phyloP scores from a whole-genome alignment of 2,329 filamentous ascomycete genomes.

The Sporothrix protearum region DNA sequence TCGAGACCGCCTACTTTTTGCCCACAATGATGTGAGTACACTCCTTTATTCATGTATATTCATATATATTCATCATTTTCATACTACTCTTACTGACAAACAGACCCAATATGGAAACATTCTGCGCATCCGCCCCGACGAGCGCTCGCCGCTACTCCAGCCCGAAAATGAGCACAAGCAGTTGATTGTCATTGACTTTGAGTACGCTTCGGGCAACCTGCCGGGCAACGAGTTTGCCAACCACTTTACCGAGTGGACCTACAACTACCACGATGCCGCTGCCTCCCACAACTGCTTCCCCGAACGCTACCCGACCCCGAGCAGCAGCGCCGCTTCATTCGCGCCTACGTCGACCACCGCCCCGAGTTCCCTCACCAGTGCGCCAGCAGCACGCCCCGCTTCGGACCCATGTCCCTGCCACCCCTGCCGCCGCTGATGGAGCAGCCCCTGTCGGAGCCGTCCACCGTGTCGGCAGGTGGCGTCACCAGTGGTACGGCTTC shows the following conservation, averaged over 20 bases:
- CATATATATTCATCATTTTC: too few species aligned
- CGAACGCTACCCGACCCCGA: conserved; percentile 70
- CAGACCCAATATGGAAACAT: conserved; percentile 99
- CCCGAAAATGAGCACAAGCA: conserved; percentile 94
- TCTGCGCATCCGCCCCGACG: conserved; percentile 64
- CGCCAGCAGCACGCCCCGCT: conserved; percentile 26
- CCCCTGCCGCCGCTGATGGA: conserved; percentile 1
- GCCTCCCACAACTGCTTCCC: conserved; percentile 65
- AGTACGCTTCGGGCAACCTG: conserved; percentile 88
- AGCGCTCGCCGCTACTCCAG: conserved; percentile 80
- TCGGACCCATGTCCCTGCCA: conserved; percentile 23
- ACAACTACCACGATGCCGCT: conserved; percentile 83
- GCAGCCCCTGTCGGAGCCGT: conserved; percentile 39
- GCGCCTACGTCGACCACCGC: conserved; percentile 79
- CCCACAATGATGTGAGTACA: conserved; percentile 85
- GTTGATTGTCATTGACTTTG: conserved; percentile 95
- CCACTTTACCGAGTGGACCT: conserved; percentile 97
- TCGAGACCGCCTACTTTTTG: conserved; percentile 77
- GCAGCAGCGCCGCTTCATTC: conserved; percentile 80
- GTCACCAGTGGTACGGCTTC: conserved; percentile 27
- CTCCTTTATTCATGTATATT: background rate
- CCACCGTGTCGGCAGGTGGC: conserved; percentile 22
- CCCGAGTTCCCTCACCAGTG: conserved; percentile 59
- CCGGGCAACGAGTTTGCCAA: conserved; percentile 91
- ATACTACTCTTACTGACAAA: conserved; percentile 9